Conservation (phyloP, 2,329 filamentous ascomycete species). For the Paecilomyces sp. region DNA sequence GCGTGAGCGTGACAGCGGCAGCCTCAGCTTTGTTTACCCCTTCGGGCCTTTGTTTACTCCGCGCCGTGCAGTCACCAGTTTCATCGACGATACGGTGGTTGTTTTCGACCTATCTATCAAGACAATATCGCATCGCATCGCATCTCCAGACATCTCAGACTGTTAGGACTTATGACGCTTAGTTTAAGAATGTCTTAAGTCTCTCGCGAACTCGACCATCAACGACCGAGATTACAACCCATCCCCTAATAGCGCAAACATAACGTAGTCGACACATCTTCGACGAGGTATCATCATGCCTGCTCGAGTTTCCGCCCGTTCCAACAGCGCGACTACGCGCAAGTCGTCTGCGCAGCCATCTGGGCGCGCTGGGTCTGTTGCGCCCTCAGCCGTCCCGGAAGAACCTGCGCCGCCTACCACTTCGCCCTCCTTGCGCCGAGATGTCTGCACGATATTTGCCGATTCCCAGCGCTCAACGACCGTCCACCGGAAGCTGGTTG, state of each 20-base stretch:
- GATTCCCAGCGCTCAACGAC: conserved; percentile 86
- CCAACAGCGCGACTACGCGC: conserved; percentile 28
- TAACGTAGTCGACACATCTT: conserved; percentile 1
- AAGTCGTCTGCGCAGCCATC: conserved; percentile 55
- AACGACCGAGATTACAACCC: not conserved
- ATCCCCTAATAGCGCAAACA: not conserved
- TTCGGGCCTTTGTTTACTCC: conserved; percentile 34
- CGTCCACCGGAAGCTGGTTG: conserved; percentile 80
- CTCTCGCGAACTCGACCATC: not conserved
- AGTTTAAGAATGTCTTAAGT: not conserved
- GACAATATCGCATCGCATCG: not conserved
- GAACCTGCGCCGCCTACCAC: conserved; percentile 44
- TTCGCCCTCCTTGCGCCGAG: conserved; percentile 57
- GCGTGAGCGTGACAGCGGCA: conserved; percentile 3
- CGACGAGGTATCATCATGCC: conserved; percentile 23
- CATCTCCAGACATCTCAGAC: not conserved
- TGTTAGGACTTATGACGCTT: conserved; percentile 6
- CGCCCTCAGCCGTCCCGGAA: conserved; percentile 50
- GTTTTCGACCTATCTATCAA: not conserved
- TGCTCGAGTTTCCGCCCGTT: conserved; percentile 32
- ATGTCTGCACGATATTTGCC: conserved; percentile 65
- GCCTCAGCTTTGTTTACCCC: conserved; percentile 19
- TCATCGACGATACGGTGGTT: conserved; percentile 1
- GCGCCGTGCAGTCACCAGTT: conserved; percentile 2
- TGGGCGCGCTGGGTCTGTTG: conserved; percentile 64